Conservation (phyloP, 768 basidiomycete species). For the Daedaleopsis nitida region DNA sequence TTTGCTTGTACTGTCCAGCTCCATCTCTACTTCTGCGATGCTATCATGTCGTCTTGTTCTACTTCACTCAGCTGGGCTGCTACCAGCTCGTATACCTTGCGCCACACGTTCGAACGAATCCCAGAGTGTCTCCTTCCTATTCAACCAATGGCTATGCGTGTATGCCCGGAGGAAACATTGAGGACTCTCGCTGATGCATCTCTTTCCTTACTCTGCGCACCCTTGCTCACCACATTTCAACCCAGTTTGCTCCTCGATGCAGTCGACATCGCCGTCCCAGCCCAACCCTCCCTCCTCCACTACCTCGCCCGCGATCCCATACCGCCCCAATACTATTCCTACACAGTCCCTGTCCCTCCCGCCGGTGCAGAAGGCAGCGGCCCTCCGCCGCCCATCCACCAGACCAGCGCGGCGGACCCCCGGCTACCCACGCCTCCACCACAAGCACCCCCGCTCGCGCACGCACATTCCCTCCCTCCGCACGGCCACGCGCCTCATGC, state of each 20-base stretch:
- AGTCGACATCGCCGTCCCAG: constrained; percentile 33
- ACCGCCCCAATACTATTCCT: constrained; percentile 28
- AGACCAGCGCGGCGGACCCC: background rate
- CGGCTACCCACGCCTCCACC: background rate
- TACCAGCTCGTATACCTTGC: too few species aligned
- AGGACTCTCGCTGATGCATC: too few species aligned
- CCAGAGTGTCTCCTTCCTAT: too few species aligned
- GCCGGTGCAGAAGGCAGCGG: background rate
- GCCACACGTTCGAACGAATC: too few species aligned
- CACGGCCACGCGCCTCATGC: background rate
- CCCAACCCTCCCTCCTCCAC: constrained; percentile 28
- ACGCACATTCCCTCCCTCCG: background rate
- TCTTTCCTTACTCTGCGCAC: too few species aligned
- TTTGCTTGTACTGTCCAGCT: background rate
- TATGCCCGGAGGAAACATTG: too few species aligned
- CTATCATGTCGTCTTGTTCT: too few species aligned
- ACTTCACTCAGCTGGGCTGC: too few species aligned
- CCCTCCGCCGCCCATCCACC: constrained; percentile 11
- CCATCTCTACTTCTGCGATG: background rate
- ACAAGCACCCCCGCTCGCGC: background rate
- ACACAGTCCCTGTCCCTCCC: constrained; percentile 20
- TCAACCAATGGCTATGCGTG: too few species aligned
- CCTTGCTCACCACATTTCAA: background rate
- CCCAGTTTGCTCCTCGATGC: constrained; percentile 32
- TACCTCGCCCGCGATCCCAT: constrained; percentile 31